Evolutionary conservation across 768 basidiomycete genomes (phyloP).

Genomic region (Neoboletus brunneissimus): DNA sequence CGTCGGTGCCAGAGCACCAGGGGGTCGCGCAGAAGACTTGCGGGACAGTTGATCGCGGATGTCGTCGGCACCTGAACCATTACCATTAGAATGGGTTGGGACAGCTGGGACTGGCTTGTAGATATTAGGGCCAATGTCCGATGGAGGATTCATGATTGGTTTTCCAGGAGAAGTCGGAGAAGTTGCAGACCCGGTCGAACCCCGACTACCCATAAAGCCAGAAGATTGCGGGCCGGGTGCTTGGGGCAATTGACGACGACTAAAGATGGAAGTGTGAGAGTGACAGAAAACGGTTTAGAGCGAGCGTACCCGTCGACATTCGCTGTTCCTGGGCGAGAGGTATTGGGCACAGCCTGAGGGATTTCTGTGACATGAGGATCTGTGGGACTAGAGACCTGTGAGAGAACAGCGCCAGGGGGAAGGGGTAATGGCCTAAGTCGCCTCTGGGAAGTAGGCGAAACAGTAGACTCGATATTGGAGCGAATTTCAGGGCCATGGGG

Average conservation of each 20-base stretch:
- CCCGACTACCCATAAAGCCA: slow-evolving; percentile 12
- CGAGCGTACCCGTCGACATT: slow-evolving; percentile 23
- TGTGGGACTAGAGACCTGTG: slow-evolving; percentile 11
- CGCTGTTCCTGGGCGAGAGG: slow-evolving; percentile 27
- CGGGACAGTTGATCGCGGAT: slow-evolving; percentile 19
- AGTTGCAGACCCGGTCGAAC: slow-evolving; percentile 23
- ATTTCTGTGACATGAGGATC: slow-evolving; percentile 19
- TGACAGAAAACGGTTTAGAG: background rate
- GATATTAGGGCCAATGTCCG: slow-evolving; percentile 23
- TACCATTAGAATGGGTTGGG: slow-evolving; percentile 16
- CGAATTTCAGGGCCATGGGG: slow-evolving; percentile 19
- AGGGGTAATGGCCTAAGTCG: slow-evolving; percentile 29
- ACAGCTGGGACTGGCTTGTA: slow-evolving; percentile 33
- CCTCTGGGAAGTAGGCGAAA: slow-evolving; percentile 31
- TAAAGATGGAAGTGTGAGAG: slow-evolving; percentile 6
- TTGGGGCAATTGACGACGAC: slow-evolving; percentile 31
- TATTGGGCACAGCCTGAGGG: slow-evolving; percentile 5
- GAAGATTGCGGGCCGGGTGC: slow-evolving; percentile 22
- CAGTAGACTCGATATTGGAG: slow-evolving; percentile 19
- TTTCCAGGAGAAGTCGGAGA: slow-evolving; percentile 19
- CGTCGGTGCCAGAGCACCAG: slow-evolving; percentile 28
- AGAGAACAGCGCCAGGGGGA: slow-evolving; percentile 21
- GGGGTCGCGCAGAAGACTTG: slow-evolving; percentile 27
- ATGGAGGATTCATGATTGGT: slow-evolving; percentile 8
- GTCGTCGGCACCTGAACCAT: slow-evolving; percentile 13